Evolutionary conservation across 2,329 filamentous ascomycete species (phyloP).

Genomic region (Knufia petricola): DNA sequence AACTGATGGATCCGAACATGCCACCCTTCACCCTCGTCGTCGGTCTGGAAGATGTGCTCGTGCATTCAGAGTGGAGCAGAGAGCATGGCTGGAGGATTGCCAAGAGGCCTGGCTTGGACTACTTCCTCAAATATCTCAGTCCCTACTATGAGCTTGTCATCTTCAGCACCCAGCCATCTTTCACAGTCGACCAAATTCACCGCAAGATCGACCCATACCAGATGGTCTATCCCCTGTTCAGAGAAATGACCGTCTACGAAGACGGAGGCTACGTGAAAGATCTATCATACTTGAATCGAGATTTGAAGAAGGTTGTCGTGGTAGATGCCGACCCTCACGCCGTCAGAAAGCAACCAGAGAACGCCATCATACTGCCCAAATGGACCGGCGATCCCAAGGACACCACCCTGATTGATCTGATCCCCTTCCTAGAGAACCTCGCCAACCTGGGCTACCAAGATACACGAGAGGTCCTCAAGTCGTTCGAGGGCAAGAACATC

Average conservation of each 20-base stretch:
- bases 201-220: slow-evolving; percentile 91
- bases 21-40: slow-evolving; percentile 88
- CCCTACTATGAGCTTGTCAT: slow-evolving; percentile 98
- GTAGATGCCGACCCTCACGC: slow-evolving; percentile 78
- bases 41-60: slow-evolving; percentile 83
- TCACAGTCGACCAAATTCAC: slow-evolving; percentile 75
- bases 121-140: slow-evolving; percentile 91
- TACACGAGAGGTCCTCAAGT: slow-evolving; percentile 74
- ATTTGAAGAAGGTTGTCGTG: slow-evolving; percentile 89
- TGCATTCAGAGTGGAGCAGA: slow-evolving; percentile 89
- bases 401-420: slow-evolving; percentile 74
- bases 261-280: slow-evolving; percentile 97
- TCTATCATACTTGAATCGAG: slow-evolving; percentile 93
- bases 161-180: slow-evolving; percentile 80
- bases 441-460: slow-evolving; percentile 87
- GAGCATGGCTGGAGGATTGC: slow-evolving; percentile 93
- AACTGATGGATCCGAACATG: slow-evolving; percentile 59
- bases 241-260: slow-evolving; percentile 95
- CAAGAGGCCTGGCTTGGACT: slow-evolving; percentile 90
- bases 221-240: slow-evolving; percentile 89
- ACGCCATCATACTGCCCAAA: slow-evolving; percentile 81
- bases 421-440: slow-evolving; percentile 96
- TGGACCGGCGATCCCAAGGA: slow-evolving; percentile 81
- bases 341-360: slow-evolving; percentile 86
- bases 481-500: slow-evolving; percentile 81